Conservation (phyloP, 306 rosid genomes). For the Fragaria vesca region DNA sequence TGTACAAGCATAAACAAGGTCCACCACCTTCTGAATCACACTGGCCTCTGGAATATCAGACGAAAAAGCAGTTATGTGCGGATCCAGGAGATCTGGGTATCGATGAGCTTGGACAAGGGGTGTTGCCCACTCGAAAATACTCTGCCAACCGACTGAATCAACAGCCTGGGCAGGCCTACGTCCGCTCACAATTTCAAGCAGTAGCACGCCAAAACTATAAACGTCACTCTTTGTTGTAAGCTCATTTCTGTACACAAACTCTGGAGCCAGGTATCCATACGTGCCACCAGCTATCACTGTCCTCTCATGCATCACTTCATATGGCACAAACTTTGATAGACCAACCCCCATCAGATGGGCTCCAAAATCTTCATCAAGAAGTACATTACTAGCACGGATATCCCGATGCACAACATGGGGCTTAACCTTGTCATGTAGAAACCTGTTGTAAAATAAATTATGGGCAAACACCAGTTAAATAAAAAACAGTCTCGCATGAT, state of each 20-base stretch:
- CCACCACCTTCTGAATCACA: slow-evolving; percentile 85
- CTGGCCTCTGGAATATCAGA: slow-evolving; percentile 68
- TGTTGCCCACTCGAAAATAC: slow-evolving; percentile 96
- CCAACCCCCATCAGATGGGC: slow-evolving; percentile 97
- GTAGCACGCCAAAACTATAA: slow-evolving; percentile 87
- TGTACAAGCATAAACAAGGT: slow-evolving; percentile 96
- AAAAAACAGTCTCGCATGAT: neutral
- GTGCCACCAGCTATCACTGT: slow-evolving; percentile 99
- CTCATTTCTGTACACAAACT: slow-evolving; percentile 87
- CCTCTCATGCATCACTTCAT: slow-evolving; percentile 93
- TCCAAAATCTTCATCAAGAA: slow-evolving; percentile 94
- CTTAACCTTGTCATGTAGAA: slow-evolving; percentile 96
- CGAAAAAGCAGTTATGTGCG: slow-evolving; percentile 60
- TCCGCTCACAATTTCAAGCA: slow-evolving; percentile 90
- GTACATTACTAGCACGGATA: slow-evolving; percentile 89
- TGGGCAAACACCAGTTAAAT: neutral
- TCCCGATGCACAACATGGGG: slow-evolving; percentile 98
- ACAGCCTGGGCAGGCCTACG: slow-evolving; percentile 97
- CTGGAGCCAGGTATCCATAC: slow-evolving; percentile 94
- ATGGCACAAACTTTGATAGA: slow-evolving; percentile 87
- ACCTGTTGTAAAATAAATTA: slow-evolving; percentile 41
- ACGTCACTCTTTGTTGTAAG: slow-evolving; percentile 95
- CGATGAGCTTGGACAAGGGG: slow-evolving; percentile 93
- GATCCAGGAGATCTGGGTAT: slow-evolving; percentile 90
- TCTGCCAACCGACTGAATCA: slow-evolving; percentile 97